Conservation (phyloP, 805 yeast species). For the Pichia sporocuriosa region DNA sequence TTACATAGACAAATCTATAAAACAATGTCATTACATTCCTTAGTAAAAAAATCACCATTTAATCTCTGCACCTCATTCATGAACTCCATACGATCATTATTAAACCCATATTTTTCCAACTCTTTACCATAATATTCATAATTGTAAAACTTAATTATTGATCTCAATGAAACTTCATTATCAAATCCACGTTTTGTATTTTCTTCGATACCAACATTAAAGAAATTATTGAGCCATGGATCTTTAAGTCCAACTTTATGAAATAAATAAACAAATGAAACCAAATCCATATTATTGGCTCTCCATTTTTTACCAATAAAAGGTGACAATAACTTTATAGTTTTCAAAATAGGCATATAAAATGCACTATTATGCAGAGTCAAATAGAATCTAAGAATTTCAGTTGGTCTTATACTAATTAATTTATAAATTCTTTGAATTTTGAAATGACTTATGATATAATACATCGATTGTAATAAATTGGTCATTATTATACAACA, state of each 20-base stretch:
- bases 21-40: constrained; percentile 9
- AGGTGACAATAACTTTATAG: constrained; percentile 75
- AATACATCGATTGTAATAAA: constrained; percentile 48
- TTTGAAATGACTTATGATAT: constrained; percentile 51
- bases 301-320: constrained; percentile 95
- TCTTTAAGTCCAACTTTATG: constrained; percentile 68
- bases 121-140: constrained; percentile 45
- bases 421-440: constrained; percentile 67
- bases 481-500: constrained; percentile 45
- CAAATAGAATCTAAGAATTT: constrained; percentile 48
- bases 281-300: constrained; percentile 84
- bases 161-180: constrained; percentile 79
- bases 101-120: constrained; percentile 53
- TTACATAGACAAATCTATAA: too few species aligned
- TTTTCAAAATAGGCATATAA: constrained; percentile 63
- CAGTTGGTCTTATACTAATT: constrained; percentile 58
- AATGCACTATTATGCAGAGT: constrained; percentile 55
- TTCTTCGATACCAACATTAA: constrained; percentile 62
- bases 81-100: constrained; percentile 22
- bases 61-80: constrained; percentile 14
- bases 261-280: constrained; percentile 77
- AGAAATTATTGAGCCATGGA: constrained; percentile 85
- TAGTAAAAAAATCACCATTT: constrained; percentile 33
- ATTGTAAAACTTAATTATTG: constrained; percentile 72
- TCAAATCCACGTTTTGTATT: constrained; percentile 73